phyloP scores from a whole-genome alignment of 1,284 basidiomycete species.

The Leccinum pachyderme region DNA sequence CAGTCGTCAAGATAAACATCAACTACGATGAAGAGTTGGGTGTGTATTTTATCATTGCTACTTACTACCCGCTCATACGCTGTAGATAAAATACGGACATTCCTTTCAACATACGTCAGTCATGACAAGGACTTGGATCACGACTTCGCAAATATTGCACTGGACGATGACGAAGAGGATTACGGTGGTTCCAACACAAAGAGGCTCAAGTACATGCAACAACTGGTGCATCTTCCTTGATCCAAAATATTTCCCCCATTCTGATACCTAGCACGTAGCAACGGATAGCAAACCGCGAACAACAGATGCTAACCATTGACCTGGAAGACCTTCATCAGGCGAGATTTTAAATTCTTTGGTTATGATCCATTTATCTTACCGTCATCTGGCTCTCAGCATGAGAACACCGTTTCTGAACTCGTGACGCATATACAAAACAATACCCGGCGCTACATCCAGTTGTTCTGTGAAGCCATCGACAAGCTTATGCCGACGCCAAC shows the following conservation, averaged over 20 bases:
- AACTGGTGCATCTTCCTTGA: conserved; percentile 62
- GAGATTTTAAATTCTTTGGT: conserved; percentile 22
- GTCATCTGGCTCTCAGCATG: conserved; percentile 39
- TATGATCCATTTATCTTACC: not conserved
- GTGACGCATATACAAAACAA: conserved; percentile 80
- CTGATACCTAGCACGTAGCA: conserved; percentile 46
- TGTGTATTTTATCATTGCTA: conserved; percentile 15
- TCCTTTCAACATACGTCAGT: conserved; percentile 66
- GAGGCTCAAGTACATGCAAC: conserved; percentile 83
- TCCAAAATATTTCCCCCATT: conserved; percentile 30
- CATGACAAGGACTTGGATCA: conserved; percentile 66
- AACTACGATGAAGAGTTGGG: conserved; percentile 51
- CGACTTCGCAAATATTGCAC: conserved; percentile 69
- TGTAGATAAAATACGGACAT: conserved; percentile 65
- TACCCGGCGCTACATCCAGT: conserved; percentile 84
- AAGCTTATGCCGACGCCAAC: conserved; percentile 83
- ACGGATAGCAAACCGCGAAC: conserved; percentile 90
- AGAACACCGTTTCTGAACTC: conserved; percentile 65
- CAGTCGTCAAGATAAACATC: conserved; percentile 43
- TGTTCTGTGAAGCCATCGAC: conserved; percentile 93
- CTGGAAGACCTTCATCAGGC: conserved; percentile 78
- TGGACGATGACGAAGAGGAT: conserved; percentile 53
- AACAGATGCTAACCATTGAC: conserved; percentile 80
- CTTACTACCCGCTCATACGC: conserved; percentile 36
- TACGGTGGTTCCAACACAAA: conserved; percentile 39